These are phyloP conservation scores for Rostrohypoxylon terebratum DNA, from an alignment of 495 filamentous ascomycete genomes.

Conservation along the genomic window DNA sequence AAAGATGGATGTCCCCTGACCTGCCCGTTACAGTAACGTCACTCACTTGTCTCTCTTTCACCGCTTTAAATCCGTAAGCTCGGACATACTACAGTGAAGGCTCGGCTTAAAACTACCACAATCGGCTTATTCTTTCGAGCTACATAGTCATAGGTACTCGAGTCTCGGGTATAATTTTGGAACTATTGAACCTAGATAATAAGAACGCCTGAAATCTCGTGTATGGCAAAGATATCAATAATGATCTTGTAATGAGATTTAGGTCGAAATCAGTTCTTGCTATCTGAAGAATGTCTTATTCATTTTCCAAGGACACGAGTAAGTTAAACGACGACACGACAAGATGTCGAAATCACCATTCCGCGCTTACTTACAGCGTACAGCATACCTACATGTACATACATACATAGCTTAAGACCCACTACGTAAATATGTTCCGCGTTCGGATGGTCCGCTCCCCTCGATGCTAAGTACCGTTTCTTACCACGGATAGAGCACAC, in stretches of 20 bases:
- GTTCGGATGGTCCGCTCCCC: background rate
- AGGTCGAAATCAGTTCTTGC: background rate
- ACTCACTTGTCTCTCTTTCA: conserved; percentile 7
- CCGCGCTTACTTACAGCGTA: background rate
- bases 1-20: conserved; percentile 3
- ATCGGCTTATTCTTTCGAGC: background rate
- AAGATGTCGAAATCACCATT: background rate
- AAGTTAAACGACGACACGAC: background rate
- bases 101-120: background rate
- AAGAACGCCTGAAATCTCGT: background rate
- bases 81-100: background rate
- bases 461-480: background rate
- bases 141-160: no score
- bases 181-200: no score
- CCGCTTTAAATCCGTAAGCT: conserved; percentile 17
- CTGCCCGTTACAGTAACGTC: background rate
- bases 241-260: background rate
- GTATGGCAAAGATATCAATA: background rate
- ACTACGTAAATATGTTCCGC: background rate
- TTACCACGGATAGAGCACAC: background rate
- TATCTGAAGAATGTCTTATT: background rate
- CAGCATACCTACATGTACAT: no score
- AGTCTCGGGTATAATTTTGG: no score
- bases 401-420: no score
- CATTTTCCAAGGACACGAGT: background rate